Evolutionary conservation across 1,284 basidiomycete genomes (phyloP).

Genomic region (Puccinia triticina): DNA sequence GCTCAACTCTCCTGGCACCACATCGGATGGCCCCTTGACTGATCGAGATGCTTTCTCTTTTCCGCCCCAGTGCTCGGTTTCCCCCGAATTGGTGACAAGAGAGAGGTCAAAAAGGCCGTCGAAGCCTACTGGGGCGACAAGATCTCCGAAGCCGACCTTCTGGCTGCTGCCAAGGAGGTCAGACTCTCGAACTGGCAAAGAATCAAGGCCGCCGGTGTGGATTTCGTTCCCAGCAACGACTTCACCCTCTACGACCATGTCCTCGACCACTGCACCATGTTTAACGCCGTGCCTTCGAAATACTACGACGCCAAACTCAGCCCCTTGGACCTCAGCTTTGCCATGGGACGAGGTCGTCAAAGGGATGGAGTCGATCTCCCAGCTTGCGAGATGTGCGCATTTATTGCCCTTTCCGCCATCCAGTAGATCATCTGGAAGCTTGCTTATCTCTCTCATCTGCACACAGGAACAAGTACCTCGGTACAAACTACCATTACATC

Average conservation of each 20-base stretch:
- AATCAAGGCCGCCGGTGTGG: conserved; percentile 85
- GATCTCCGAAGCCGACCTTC: conserved; percentile 82
- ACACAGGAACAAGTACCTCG: conserved; percentile 70
- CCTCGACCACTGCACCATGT: conserved; percentile 92
- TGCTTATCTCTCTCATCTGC: not conserved
- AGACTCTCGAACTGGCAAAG: conserved; percentile 87
- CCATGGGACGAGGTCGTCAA: conserved; percentile 99
- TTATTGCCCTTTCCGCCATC: not conserved
- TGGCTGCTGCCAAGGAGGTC: conserved; percentile 83
- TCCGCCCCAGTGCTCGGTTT: conserved; percentile 76
- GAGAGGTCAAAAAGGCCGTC: conserved; percentile 98
- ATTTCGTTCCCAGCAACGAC: conserved; percentile 92
- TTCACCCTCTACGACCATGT: conserved; percentile 99
- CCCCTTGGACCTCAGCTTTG: conserved; percentile 69
- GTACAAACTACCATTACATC: conserved; percentile 99
- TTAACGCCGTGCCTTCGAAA: conserved; percentile 95
- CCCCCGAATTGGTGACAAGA: conserved; percentile 93
- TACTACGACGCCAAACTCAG: conserved; percentile 86
- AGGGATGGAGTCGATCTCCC: conserved; percentile 85
- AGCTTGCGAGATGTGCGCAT: conserved; percentile 84
- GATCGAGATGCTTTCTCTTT: not conserved
- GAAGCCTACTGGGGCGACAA: conserved; percentile 97
- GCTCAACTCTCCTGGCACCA: not conserved
- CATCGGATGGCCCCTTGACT: not conserved
- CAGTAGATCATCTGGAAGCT: not conserved